phyloP scores from a whole-genome alignment of 306 rosid species.

The Quercus suber region DNA sequence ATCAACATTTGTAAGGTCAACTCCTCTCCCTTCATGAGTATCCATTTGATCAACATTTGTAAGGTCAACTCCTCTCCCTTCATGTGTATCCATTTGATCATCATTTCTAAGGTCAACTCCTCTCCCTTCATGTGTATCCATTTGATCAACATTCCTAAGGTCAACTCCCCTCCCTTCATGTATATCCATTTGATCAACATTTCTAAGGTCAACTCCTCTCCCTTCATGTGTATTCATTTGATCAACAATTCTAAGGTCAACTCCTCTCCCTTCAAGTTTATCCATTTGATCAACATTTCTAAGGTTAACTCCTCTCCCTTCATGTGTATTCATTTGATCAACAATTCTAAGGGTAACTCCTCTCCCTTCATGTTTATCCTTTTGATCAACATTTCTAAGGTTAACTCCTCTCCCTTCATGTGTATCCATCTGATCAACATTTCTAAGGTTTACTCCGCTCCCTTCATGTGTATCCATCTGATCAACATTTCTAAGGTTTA shows the following conservation, averaged over 20 bases:
- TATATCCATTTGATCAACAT: slow-evolving; percentile 33
- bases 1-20: slow-evolving; percentile 34
- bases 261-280: neutral
- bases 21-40: slow-evolving; percentile 1
- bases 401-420: neutral
- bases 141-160: slow-evolving; percentile 36
- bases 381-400: slow-evolving; percentile 37
- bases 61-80: slow-evolving; percentile 10
- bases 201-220: slow-evolving; percentile 21
- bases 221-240: slow-evolving; percentile 18
- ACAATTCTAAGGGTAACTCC: slow-evolving; percentile 27
- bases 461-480: slow-evolving; percentile 18
- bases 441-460: slow-evolving; percentile 15
- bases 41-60: slow-evolving; percentile 39
- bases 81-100: slow-evolving; percentile 27
- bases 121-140: slow-evolving; percentile 1
- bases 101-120: slow-evolving; percentile 27
- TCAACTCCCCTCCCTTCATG: slow-evolving; percentile 2
- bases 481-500: slow-evolving; percentile 36
- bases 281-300: slow-evolving; percentile 38
- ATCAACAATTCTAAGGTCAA: slow-evolving; percentile 34
- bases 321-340: slow-evolving; percentile 26
- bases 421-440: slow-evolving; percentile 36
- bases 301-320: slow-evolving; percentile 7
- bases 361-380: neutral